Conservation (phyloP, 352 stramenopile genomes). For the Plasmopara viticola region DNA sequence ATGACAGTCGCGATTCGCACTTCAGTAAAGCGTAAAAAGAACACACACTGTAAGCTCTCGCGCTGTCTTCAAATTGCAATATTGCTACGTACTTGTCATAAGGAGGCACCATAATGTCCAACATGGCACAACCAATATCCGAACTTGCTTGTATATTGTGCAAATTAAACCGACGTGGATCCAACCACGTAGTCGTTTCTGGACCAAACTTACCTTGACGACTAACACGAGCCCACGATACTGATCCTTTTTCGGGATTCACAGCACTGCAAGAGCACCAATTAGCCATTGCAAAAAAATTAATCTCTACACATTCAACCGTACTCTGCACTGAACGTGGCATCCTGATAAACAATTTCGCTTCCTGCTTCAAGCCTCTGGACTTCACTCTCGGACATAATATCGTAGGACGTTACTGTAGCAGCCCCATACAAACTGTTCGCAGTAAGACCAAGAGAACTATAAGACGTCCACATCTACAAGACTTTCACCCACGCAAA, state of each 20-base stretch:
- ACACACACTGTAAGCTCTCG: conserved; percentile 3
- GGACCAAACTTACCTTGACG: conserved; percentile 44
- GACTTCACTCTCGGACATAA: conserved; percentile 44
- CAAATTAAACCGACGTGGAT: conserved; percentile 75
- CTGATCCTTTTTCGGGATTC: conserved; percentile 28
- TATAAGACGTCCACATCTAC: conserved; percentile 3
- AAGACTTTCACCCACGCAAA: neutral
- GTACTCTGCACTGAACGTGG: conserved; percentile 30
- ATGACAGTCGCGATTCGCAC: conserved; percentile 70
- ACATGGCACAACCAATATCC: conserved; percentile 63
- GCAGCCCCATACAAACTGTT: conserved; percentile 68
- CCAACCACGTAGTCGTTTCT: conserved; percentile 75
- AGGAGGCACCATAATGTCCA: conserved; percentile 83
- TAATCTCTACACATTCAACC: conserved; percentile 1
- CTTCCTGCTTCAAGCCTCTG: conserved; percentile 21
- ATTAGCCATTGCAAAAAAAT: conserved; percentile 1
- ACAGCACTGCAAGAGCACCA: conserved; percentile 22
- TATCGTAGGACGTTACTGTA: conserved; percentile 65
- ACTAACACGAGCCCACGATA: conserved; percentile 60
- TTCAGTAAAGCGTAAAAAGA: conserved; percentile 11
- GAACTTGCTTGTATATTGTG: conserved; percentile 71
- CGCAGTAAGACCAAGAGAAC: conserved; percentile 6
- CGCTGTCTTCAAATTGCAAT: neutral
- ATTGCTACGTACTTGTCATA: conserved; percentile 67
- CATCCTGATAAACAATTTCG: conserved; percentile 25